Conservation (phyloP, 768 basidiomycete genomes). For the Lanmaoa pseudosensibilis region DNA sequence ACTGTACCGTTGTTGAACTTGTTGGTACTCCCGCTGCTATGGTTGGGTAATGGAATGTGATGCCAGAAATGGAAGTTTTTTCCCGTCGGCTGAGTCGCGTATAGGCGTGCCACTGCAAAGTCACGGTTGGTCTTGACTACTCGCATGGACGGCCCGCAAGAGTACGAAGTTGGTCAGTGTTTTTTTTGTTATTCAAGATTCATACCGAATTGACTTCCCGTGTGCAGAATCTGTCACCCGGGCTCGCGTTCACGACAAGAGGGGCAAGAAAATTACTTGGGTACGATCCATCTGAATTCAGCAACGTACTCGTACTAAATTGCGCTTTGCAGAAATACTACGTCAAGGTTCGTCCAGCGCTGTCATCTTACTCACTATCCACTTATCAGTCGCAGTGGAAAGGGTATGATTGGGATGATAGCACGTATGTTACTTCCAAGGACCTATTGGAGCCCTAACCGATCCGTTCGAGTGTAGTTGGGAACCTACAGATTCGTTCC, state of each 20-base stretch:
- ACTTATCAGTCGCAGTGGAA: constrained; percentile 51
- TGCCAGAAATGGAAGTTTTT: constrained; percentile 18
- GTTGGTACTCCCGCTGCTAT: too few species aligned
- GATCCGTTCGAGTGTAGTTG: constrained; percentile 45
- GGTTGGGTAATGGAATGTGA: neutral
- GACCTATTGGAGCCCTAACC: neutral
- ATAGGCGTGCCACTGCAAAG: neutral
- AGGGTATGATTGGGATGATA: constrained; percentile 50
- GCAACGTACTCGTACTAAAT: constrained; percentile 12
- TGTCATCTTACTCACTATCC: neutral
- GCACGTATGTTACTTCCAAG: constrained; percentile 49
- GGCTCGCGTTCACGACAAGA: constrained; percentile 51
- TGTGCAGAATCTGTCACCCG: constrained; percentile 50
- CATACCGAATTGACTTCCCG: constrained; percentile 1
- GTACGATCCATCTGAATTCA: constrained; percentile 34
- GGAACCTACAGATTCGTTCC: constrained; percentile 66
- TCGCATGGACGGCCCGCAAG: constrained; percentile 41
- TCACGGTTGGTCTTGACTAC: constrained; percentile 10
- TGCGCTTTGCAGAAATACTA: constrained; percentile 47
- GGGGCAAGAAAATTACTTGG: constrained; percentile 50
- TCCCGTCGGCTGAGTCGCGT: constrained; percentile 11
- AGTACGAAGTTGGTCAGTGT: constrained; percentile 69
- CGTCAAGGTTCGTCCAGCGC: constrained; percentile 49
- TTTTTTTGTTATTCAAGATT: neutral
- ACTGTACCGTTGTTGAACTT: constrained; percentile 2